Conservation (phyloP, 1,139 yeast species). For the Candida pseudoviswanathii region DNA sequence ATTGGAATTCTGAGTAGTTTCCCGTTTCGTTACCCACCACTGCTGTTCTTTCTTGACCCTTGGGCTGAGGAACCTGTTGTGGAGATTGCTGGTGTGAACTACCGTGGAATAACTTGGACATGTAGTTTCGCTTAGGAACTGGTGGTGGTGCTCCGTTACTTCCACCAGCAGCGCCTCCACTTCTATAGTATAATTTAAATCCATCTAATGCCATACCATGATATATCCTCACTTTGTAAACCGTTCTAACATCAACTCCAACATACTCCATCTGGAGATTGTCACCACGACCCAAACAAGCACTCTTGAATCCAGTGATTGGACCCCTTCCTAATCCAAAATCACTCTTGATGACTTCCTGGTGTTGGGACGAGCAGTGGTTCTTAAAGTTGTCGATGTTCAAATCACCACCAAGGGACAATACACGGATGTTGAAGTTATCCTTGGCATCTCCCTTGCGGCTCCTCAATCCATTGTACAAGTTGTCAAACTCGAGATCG, state of each 20-base stretch:
- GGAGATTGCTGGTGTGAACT: conserved; percentile 8
- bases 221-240: conserved; percentile 58
- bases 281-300: conserved; percentile 39
- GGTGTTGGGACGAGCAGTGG: conserved; percentile 18
- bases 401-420: conserved; percentile 46
- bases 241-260: conserved; percentile 31
- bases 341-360: conserved; percentile 35
- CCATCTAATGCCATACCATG: conserved; percentile 86
- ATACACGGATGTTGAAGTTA: conserved; percentile 50
- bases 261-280: conserved; percentile 23
- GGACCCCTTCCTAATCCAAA: conserved; percentile 41
- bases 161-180: conserved; percentile 2
- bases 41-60: conserved; percentile 21
- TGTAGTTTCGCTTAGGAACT: conserved; percentile 51
- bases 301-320: conserved; percentile 50
- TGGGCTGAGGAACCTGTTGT: background rate
- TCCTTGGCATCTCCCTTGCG: conserved; percentile 33
- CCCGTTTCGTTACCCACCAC: conserved; percentile 67
- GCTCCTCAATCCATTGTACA: conserved; percentile 38
- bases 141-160: conserved; percentile 44
- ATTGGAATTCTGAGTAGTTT: conserved; percentile 55
- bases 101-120: conserved; percentile 30
- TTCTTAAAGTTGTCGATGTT: conserved; percentile 33
- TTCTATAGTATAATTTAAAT: conserved; percentile 32
- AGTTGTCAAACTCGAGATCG: conserved; percentile 43